Conservation (phyloP, 352 stramenopile species). For the Peronospora belbahrii region DNA sequence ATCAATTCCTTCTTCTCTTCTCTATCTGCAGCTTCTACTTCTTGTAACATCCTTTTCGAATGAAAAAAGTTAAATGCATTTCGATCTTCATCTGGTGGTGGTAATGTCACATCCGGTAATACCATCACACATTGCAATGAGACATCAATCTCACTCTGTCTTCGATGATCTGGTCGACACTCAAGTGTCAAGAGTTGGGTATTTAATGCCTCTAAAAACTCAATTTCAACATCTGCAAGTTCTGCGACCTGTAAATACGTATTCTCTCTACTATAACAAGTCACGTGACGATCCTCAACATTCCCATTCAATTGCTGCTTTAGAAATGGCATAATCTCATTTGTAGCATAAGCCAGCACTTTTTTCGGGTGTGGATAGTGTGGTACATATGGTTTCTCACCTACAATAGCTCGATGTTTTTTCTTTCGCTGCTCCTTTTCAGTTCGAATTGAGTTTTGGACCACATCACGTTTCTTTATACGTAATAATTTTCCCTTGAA, state of each 20-base stretch:
- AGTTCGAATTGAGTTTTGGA: background rate
- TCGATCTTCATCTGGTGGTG: conserved; percentile 41
- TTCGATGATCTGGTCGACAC: conserved; percentile 42
- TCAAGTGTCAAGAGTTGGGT: conserved; percentile 51
- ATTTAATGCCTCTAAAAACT: conserved; percentile 61
- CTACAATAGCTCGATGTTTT: conserved; percentile 9
- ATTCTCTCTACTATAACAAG: conserved; percentile 9
- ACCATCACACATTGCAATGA: conserved; percentile 69
- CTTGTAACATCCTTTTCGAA: conserved; percentile 24
- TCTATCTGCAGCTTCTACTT: conserved; percentile 7
- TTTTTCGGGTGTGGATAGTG: conserved; percentile 63
- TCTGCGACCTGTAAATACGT: conserved; percentile 64
- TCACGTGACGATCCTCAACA: background rate
- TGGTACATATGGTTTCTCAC: conserved; percentile 33
- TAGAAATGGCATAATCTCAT: conserved; percentile 67
- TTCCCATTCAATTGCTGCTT: conserved; percentile 31
- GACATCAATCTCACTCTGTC: conserved; percentile 71
- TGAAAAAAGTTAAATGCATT: conserved; percentile 38
- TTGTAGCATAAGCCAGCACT: conserved; percentile 64
- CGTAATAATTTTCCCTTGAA: conserved; percentile 76
- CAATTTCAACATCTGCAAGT: conserved; percentile 49
- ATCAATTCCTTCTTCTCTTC: conserved; percentile 11
- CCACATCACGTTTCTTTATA: conserved; percentile 77
- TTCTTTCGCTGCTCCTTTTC: conserved; percentile 18
- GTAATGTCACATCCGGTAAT: conserved; percentile 68